phyloP scores from a whole-genome alignment of 179 eudicot genomes.

The Drosera spatulata region DNA sequence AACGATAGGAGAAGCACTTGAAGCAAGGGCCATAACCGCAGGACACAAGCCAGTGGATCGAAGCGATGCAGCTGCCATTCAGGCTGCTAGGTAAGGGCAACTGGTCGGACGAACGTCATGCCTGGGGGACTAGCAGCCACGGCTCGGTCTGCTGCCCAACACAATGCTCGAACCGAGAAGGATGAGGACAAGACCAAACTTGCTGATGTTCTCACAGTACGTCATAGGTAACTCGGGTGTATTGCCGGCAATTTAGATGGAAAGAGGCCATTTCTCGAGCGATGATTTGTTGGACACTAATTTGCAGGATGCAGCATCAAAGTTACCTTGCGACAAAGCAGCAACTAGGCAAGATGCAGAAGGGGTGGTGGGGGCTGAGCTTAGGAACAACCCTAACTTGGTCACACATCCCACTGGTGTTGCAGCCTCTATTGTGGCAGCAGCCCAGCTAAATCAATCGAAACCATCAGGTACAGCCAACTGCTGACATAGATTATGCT shows the following conservation, averaged over 20 bases:
- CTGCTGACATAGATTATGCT: not conserved
- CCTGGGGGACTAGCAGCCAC: constrained; percentile 81
- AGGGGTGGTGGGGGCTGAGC: constrained; percentile 83
- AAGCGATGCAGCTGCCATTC: constrained; percentile 58
- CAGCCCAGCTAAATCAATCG: constrained; percentile 68
- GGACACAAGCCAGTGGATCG: constrained; percentile 41
- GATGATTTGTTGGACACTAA: not conserved
- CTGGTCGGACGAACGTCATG: constrained; percentile 1
- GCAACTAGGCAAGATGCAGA: constrained; percentile 82
- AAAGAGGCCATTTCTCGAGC: too few relatives aligned
- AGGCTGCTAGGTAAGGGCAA: constrained; percentile 47
- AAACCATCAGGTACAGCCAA: not conserved
- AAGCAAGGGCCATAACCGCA: constrained; percentile 14
- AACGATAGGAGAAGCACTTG: constrained; percentile 37
- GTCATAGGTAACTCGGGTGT: too few relatives aligned
- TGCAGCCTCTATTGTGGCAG: constrained; percentile 77
- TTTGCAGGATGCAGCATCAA: constrained; percentile 49
- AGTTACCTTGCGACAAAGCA: constrained; percentile 65
- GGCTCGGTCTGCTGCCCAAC: constrained; percentile 84
- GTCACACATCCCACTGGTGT: constrained; percentile 80
- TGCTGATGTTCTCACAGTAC: constrained; percentile 52
- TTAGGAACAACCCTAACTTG: constrained; percentile 81
- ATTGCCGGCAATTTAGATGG: too few relatives aligned
- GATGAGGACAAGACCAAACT: constrained; percentile 60
- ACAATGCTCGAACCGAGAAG: constrained; percentile 37